A percentile compares a stretch with the other conserved stretches of the same genome.
phyloP scores from a whole-genome alignment of 805 yeast genomes.

The Starmerella kuoi region DNA sequence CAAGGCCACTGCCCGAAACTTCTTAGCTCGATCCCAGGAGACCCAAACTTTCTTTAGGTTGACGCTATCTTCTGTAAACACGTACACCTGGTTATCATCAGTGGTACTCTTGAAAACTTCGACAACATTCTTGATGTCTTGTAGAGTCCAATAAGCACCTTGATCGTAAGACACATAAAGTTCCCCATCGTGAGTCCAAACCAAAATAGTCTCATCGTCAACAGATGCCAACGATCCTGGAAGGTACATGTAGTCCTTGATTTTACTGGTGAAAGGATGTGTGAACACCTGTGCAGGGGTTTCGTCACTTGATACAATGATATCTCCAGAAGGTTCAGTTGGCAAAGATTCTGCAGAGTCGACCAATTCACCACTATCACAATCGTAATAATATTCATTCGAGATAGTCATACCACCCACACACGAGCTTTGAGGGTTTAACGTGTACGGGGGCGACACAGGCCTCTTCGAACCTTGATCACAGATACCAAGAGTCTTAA shows the following conservation, averaged over 20 bases:
- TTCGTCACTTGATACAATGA: conserved; percentile 38
- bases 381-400: no score
- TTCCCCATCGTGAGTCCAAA: conserved; percentile 41
- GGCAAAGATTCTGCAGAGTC: no score
- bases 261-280: no score
- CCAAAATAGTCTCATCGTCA: conserved; percentile 53
- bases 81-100: conserved; percentile 43
- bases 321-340: neutral
- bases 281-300: no score
- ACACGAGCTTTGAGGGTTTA: no score
- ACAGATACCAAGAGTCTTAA: no score
- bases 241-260: conserved; percentile 48
- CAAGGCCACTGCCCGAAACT: conserved; percentile 37
- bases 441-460: no score
- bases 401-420: no score
- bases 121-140: neutral
- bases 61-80: conserved; percentile 42
- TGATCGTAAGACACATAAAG: conserved; percentile 62
- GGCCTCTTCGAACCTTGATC: no score
- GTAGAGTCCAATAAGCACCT: conserved; percentile 37
- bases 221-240: conserved; percentile 37
- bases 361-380: no score
- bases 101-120: conserved; percentile 53
- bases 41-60: conserved; percentile 38
- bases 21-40: conserved; percentile 57